Evolutionary conservation across 148 eudicot species (phyloP).

Genomic region (Vaccinium myrtillus): DNA sequence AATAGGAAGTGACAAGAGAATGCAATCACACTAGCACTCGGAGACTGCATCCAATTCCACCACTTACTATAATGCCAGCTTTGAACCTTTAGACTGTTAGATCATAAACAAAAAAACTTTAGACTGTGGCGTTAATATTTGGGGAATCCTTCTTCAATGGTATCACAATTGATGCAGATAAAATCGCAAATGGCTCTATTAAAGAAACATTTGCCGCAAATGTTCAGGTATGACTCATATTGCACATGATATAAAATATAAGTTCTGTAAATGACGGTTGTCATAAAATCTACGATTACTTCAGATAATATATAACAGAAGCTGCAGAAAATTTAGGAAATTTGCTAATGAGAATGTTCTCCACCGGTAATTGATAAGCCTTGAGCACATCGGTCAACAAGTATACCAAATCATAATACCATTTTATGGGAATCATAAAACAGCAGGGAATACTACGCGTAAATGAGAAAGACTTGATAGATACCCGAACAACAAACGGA

Average conservation of each 20-base stretch:
- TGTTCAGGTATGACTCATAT: neutral
- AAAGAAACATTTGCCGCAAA: neutral
- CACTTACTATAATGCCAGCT: neutral
- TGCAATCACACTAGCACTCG: neutral
- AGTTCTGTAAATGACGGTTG: neutral
- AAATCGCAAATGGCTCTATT: neutral
- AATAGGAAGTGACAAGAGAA: neutral
- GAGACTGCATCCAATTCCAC: conserved; percentile 1
- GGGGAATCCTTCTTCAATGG: neutral
- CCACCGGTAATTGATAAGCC: neutral
- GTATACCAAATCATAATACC: neutral
- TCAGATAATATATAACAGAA: neutral
- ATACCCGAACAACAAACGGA: conserved; percentile 91
- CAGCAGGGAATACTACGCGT: neutral
- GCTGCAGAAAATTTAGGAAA: neutral
- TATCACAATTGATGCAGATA: conserved; percentile 1
- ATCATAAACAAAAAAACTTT: no score
- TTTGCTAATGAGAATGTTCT: neutral
- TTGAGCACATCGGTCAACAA: neutral
- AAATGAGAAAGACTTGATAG: conserved; percentile 14
- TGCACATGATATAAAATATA: neutral
- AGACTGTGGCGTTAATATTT: neutral
- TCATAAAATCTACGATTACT: neutral
- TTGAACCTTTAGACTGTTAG: neutral
- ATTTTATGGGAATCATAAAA: neutral